Base-by-base conservation (phyloP, 1,139 yeast species). In the Hemisphaericaspora xylanilytica region DNA sequence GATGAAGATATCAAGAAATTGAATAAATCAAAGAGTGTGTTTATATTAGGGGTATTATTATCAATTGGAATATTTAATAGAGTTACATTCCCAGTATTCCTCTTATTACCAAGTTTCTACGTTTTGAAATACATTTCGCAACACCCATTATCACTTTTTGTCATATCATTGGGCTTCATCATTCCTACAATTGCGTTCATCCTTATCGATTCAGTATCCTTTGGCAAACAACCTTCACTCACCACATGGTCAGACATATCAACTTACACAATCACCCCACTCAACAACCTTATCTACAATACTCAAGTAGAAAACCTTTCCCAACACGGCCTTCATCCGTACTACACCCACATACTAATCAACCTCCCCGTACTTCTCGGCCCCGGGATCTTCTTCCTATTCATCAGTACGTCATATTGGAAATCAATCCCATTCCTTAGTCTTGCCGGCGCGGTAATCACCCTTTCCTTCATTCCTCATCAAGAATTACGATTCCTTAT, bases 401-500 rank as follows among this genome's bases (percentile, higher is more conserved):
- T 53, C 25, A 54, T 62, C 28, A 52, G 45, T 27, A 59, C 60
- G 37, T 50, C 49, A 16, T 74, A 75, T 48, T 55, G 59, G 47
- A 60, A 41, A 36, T 73, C 81, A 0, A 65, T 79, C 0, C 78
- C 87, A 2, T 77, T 80, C 45, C 62, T 83, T 32, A 62, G 90
- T 0, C 69, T 83, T 0, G 43, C 75, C 1, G 79, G 95, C 11
- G 95, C 90, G 0, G 28, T 87, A 1, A 4, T 66, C 0, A 42
- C 78, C 4, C 67, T 92, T 20, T 87, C 97, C 0, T 4, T 78
- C 0, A 72, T 88, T 11, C 95, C 95, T 8, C 99, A 94, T 56
- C 98, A 94, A 58, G 99, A 94, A 56, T 69, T 87, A 20, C 68
- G 99, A 33, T 94, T 94, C 57, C 63, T 94, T 34, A 53, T 81